phyloP scores from a whole-genome alignment of 2,329 filamentous ascomycete genomes.

The Zelopaecilomyces penicillatus region DNA sequence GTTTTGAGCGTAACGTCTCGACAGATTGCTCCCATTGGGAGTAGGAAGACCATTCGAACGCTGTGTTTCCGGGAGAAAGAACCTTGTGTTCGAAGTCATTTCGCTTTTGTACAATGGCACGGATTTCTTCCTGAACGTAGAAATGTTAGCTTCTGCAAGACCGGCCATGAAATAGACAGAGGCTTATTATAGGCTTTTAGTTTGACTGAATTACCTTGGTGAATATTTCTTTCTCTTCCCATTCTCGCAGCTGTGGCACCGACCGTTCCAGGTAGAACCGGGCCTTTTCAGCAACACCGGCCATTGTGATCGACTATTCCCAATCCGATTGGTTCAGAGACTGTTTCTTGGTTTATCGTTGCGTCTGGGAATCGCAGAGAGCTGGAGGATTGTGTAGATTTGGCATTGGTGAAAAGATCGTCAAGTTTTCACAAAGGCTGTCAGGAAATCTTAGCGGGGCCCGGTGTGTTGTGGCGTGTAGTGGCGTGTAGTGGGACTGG shows the following conservation, averaged over 20 bases:
- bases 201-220: constrained; percentile 47
- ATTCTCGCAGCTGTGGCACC: constrained; percentile 85
- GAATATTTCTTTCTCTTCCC: constrained; percentile 88
- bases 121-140: constrained; percentile 69
- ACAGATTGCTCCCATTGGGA: constrained; percentile 62
- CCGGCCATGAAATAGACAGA: constrained; percentile 6
- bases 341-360: not conserved
- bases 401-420: not conserved
- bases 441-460: constrained; percentile 17
- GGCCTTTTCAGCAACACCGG: constrained; percentile 83
- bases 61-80: constrained; percentile 68
- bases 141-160: constrained; percentile 1
- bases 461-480: not conserved
- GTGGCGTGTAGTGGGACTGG: no score
- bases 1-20: constrained; percentile 71
- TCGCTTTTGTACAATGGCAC: constrained; percentile 77
- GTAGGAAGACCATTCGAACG: constrained; percentile 78
- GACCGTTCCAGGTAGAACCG: constrained; percentile 90
- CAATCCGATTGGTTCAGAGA: not conserved
- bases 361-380: not conserved
- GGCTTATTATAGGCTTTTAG: no score
- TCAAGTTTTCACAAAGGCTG: constrained; percentile 17
- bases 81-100: constrained; percentile 91
- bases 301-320: constrained; percentile 45
- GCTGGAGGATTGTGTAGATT: not conserved